Conservation (phyloP, 805 yeast species). For the Wickerhamiella shivajii region DNA sequence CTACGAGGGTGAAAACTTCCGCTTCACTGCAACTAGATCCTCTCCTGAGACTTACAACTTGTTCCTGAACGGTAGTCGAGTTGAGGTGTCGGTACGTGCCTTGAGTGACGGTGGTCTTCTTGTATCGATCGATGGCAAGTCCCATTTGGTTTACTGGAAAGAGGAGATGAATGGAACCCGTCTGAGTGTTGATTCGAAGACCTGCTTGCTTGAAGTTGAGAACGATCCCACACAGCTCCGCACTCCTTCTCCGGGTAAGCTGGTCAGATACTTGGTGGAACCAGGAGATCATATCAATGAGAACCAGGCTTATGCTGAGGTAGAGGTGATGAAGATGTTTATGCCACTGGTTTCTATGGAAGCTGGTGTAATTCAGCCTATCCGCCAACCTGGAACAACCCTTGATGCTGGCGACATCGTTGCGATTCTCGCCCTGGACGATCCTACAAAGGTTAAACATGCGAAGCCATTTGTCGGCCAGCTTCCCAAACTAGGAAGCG, state of each 20-base stretch:
- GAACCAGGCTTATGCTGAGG: slow-evolving; percentile 95
- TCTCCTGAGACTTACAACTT: slow-evolving; percentile 73
- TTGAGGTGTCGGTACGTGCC: slow-evolving; percentile 74
- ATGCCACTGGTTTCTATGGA: slow-evolving; percentile 94
- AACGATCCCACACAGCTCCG: slow-evolving; percentile 97
- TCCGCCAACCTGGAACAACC: slow-evolving; percentile 98
- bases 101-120: slow-evolving; percentile 91
- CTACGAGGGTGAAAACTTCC: slow-evolving; percentile 83
- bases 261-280: slow-evolving; percentile 85
- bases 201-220: slow-evolving; percentile 86
- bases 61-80: slow-evolving; percentile 85
- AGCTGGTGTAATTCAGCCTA: slow-evolving; percentile 78
- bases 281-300: slow-evolving; percentile 84
- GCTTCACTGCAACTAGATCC: slow-evolving; percentile 90
- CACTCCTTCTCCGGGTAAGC: slow-evolving; percentile 98
- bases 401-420: slow-evolving; percentile 92
- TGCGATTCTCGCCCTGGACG: slow-evolving; percentile 88
- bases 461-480: slow-evolving; percentile 93
- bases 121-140: slow-evolving; percentile 75
- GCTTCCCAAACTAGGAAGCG: slow-evolving; percentile 76
- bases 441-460: slow-evolving; percentile 93
- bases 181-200: slow-evolving; percentile 86
- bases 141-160: slow-evolving; percentile 94
- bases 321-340: slow-evolving; percentile 99
- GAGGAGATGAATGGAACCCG: slow-evolving; percentile 95